Base-by-base conservation (phyloP, 2,329 filamentous ascomycete species). In the Lizonia empirigonia region DNA sequence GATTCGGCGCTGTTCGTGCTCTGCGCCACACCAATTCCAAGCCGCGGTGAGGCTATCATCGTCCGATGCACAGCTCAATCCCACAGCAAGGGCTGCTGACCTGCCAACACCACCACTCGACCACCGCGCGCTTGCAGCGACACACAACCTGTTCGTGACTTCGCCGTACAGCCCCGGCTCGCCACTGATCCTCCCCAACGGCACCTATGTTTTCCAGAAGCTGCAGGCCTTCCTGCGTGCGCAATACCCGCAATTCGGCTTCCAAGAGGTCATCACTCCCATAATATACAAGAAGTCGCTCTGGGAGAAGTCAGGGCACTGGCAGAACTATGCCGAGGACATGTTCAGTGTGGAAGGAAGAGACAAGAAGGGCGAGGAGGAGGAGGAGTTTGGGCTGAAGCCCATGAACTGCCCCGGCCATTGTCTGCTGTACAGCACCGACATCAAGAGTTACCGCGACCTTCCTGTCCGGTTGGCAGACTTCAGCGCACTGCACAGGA, bases 391-490 rank as follows among this genome's bases (percentile, higher is more conserved):
- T 73, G 90, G 89, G 15, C 77, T 96, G 61, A 96, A 96, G 73
- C 91, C 91, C 12, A 96, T 96, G 91, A 96, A 96, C 69, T 96
- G 91, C 69, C 91, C 91, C 0, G 91, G 90, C 3, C 91, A 96
- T 73, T 95, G 90, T 69, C 78, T 96, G 57, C 83, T 96, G 55
- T 96, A 95, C 70, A 86, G 83, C 53, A 87, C 87, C 37, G 83
- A 87, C 59, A 81, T 82, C 50, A 85, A 86, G 54, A 91, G 87
- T 61, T 93, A 93, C 73, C 83, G 87, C 58, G 89, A 96, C 58
- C 77, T 96, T 15, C 91, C 91, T 1, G 82, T 95, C 55, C 85
- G 91, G 63, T 91, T 90, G 73, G 90, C 91, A 48, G 91, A 96
- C 72, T 96, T 96, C 67, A 90, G 89, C 64, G 85, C 90, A 1